phyloP scores from a whole-genome alignment of 2,329 filamentous ascomycete species.

The Gaeumannomyces tritici region DNA sequence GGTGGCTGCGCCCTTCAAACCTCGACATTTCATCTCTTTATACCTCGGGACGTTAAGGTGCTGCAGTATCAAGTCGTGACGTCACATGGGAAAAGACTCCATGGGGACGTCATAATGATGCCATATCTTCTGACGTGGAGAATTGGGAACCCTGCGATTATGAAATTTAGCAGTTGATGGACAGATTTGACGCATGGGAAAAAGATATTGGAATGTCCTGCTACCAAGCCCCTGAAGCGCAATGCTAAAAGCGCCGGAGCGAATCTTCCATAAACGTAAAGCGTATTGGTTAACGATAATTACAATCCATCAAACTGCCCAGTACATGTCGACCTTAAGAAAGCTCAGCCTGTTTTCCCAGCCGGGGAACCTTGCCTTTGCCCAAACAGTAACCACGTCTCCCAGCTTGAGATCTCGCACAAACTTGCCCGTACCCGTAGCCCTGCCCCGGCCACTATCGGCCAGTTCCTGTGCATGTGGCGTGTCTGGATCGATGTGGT shows the following conservation, averaged over 20 bases:
- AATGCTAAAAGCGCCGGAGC: neutral
- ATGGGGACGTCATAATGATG: neutral
- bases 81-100: neutral
- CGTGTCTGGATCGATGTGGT: conserved; percentile 34
- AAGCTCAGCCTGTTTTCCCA: conserved; percentile 44
- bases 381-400: conserved; percentile 54
- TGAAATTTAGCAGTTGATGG: too few species aligned
- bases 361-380: conserved; percentile 41
- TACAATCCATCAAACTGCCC: conserved; percentile 30
- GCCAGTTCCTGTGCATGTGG: conserved; percentile 20
- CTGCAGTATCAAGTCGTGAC: neutral
- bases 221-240: neutral
- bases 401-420: conserved; percentile 46
- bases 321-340: conserved; percentile 47
- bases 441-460: conserved; percentile 36
- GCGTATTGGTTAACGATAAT: neutral
- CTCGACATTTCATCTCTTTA: neutral
- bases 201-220: too few species aligned
- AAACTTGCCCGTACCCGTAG: conserved; percentile 43
- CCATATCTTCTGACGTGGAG: too few species aligned
- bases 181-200: too few species aligned
- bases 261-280: neutral
- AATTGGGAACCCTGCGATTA: too few species aligned
- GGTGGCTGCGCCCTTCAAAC: too few species aligned
- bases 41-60: too few species aligned